Evolutionary conservation across 805 yeast species (phyloP).

Genomic region (Myxozyma lipomycoides): DNA sequence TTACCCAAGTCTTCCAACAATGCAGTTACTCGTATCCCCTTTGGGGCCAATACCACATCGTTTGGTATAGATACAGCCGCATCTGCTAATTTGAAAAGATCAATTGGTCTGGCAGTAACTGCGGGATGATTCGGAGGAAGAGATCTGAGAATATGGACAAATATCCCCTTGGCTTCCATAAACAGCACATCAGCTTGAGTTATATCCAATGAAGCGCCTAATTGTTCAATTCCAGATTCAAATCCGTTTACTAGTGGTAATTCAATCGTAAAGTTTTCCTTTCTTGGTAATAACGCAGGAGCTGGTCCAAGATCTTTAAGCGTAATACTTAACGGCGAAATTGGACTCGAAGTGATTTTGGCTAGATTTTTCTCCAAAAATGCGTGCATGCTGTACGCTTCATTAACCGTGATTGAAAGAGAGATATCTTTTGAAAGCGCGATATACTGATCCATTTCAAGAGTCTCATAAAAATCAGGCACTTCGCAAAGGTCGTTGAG

Average conservation of each 20-base stretch:
- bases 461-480: conserved; percentile 40
- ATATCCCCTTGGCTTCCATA: conserved; percentile 37
- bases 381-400: conserved; percentile 37
- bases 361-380: conserved; percentile 36
- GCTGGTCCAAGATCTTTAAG: conserved; percentile 35
- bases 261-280: conserved; percentile 34
- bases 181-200: conserved; percentile 36
- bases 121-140: conserved; percentile 33
- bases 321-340: conserved; percentile 30
- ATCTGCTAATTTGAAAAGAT: conserved; percentile 34
- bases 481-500: conserved; percentile 40
- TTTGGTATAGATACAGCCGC: conserved; percentile 32
- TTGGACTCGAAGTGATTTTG: conserved; percentile 13
- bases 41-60: conserved; percentile 34
- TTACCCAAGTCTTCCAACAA: conserved; percentile 33
- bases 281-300: conserved; percentile 34
- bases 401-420: conserved; percentile 37
- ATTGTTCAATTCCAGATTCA: conserved; percentile 35
- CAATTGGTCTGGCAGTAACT: conserved; percentile 31
- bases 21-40: conserved; percentile 36
- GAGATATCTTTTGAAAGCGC: conserved; percentile 38
- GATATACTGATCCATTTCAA: conserved; percentile 41
- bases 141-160: conserved; percentile 38
- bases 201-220: conserved; percentile 31
- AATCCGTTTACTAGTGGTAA: conserved; percentile 37